Evolutionary conservation across 805 yeast species (phyloP).

Genomic region (Ogataea naganishii): DNA sequence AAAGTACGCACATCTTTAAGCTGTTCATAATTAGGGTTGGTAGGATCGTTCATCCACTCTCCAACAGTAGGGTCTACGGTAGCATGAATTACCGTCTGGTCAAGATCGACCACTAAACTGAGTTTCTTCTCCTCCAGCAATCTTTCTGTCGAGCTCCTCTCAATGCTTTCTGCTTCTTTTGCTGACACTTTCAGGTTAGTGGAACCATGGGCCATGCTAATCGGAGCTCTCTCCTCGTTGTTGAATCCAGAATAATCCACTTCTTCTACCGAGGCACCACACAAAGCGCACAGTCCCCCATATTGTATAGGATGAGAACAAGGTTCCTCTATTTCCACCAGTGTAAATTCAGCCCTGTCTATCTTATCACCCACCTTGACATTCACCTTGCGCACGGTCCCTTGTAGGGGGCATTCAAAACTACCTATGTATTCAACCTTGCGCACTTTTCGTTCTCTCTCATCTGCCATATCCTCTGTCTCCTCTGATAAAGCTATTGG

Average conservation of each 20-base stretch:
- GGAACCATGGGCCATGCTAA: conserved; percentile 84
- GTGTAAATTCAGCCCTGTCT: conserved; percentile 30
- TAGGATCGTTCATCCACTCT: conserved; percentile 86
- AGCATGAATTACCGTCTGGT: conserved; percentile 95
- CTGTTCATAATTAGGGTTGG: conserved; percentile 77
- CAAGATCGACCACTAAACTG: conserved; percentile 90
- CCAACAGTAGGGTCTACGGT: conserved; percentile 97
- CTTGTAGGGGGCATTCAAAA: conserved; percentile 79
- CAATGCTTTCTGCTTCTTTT: conserved; percentile 82
- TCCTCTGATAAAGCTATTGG: conserved; percentile 43
- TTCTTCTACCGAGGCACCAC: conserved; percentile 74
- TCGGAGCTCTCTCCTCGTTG: conserved; percentile 69
- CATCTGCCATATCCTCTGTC: conserved; percentile 19
- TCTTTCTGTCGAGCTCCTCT: conserved; percentile 52
- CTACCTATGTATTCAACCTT: conserved; percentile 65
- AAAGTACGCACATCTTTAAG: conserved; percentile 77
- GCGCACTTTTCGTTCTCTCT: conserved; percentile 32
- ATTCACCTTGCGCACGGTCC: conserved; percentile 43
- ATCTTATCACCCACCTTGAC: conserved; percentile 56
- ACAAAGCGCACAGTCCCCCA: conserved; percentile 89
- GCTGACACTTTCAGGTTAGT: conserved; percentile 75
- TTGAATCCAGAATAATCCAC: conserved; percentile 67
- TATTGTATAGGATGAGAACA: conserved; percentile 91
- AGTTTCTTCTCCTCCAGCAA: conserved; percentile 57
- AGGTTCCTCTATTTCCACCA: conserved; percentile 63